Percentiles rank a stretch among this genome's conserved stretches.
Evolutionary conservation across 345 rosid species (phyloP).

Genomic region (Gossypioides kirkii): DNA sequence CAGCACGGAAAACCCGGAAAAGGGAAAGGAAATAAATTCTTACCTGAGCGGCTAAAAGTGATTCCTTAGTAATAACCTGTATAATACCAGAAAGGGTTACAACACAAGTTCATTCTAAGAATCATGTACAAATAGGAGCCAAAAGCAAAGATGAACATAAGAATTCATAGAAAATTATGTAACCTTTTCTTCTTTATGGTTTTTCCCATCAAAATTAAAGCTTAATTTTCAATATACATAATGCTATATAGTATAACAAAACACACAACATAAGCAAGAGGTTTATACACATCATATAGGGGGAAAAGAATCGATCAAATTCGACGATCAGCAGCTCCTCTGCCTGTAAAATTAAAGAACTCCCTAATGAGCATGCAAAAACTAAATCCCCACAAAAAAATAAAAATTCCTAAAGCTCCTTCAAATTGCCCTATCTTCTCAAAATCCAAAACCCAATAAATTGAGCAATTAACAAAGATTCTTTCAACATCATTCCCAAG

Average conservation of each 20-base stretch:
- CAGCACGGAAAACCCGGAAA: not conserved
- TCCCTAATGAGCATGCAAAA: not conserved
- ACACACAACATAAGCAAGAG: not conserved
- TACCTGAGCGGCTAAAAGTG: constrained; percentile 84
- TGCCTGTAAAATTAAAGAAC: not conserved
- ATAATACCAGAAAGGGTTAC: constrained; percentile 9
- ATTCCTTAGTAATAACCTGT: constrained; percentile 76
- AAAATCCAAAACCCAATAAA: not conserved
- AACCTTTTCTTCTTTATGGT: not conserved
- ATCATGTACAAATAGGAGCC: not conserved
- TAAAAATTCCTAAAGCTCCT: not conserved
- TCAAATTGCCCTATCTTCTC: not conserved
- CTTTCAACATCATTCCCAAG: not conserved
- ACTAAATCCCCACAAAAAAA: not conserved
- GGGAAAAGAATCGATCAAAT: not conserved
- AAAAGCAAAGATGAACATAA: not conserved
- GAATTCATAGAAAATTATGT: not conserved
- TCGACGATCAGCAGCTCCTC: not conserved
- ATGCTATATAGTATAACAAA: not conserved
- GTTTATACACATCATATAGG: not conserved
- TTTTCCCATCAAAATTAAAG: not conserved
- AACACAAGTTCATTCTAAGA: constrained; percentile 1
- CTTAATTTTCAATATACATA: not conserved
- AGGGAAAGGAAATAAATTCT: not conserved
- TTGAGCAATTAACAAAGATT: too few species aligned